Evolutionary conservation across 371 early-diverging fungal genomes (phyloP).

Genomic region (Smittium mucronatum): DNA sequence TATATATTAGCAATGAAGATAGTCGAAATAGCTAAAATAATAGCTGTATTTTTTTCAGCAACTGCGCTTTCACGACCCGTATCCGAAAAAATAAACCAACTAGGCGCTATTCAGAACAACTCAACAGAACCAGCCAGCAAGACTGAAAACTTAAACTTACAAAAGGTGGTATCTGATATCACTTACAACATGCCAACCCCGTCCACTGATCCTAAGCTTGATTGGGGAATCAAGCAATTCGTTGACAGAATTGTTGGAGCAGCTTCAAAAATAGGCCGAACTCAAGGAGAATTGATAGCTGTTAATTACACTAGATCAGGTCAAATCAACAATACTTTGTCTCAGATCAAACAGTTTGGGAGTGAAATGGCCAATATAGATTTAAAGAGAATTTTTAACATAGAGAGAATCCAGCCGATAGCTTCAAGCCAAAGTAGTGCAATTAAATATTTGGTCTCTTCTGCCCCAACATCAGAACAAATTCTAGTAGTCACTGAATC

Average conservation of each 20-base stretch:
- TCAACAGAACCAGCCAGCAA: too few species aligned
- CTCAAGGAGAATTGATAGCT: background rate
- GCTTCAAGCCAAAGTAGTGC: too few species aligned
- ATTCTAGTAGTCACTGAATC: too few species aligned
- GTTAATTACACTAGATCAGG: background rate
- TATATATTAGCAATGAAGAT: too few species aligned
- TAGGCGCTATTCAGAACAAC: too few species aligned
- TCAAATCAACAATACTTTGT: background rate
- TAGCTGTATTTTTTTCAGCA: too few species aligned
- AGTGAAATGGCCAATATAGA: background rate
- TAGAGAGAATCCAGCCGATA: background rate
- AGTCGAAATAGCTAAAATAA: too few species aligned
- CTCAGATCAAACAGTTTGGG: background rate
- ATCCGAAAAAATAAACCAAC: too few species aligned
- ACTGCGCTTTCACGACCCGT: too few species aligned
- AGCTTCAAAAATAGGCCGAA: background rate
- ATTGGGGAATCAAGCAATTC: background rate
- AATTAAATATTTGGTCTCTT: too few species aligned
- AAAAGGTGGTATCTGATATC: background rate
- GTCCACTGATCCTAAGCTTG: background rate
- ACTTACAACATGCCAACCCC: background rate
- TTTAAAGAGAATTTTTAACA: background rate
- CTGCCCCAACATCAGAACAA: too few species aligned
- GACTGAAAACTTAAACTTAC: background rate
- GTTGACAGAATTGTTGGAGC: background rate